Conservation (phyloP, 805 yeast species). For the Schwanniomyces pseudopolymorphus region DNA sequence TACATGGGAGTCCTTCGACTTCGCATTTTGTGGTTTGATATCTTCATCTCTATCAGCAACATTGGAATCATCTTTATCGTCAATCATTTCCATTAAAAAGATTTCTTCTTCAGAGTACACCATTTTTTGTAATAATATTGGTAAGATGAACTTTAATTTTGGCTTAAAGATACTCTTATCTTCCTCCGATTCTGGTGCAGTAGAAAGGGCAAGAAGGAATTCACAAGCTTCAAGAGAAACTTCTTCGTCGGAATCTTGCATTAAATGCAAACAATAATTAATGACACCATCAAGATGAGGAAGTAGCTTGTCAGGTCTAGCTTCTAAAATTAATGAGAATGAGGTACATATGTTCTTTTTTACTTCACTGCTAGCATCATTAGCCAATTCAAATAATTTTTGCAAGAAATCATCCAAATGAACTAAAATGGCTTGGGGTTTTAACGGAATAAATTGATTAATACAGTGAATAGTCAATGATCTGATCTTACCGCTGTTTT, state of each 20-base stretch:
- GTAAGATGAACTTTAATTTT: slow-evolving; percentile 64
- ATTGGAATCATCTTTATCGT: slow-evolving; percentile 71
- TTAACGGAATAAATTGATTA: slow-evolving; percentile 70
- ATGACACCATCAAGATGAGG: slow-evolving; percentile 88
- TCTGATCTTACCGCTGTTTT: slow-evolving; percentile 49
- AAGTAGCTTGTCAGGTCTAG: slow-evolving; percentile 73
- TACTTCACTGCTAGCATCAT: slow-evolving; percentile 56
- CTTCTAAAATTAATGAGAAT: slow-evolving; percentile 68
- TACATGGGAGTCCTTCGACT: slow-evolving; percentile 47
- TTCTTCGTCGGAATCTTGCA: slow-evolving; percentile 56
- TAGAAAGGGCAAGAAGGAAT: slow-evolving; percentile 74
- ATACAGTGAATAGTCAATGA: slow-evolving; percentile 68
- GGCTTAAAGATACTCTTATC: slow-evolving; percentile 46
- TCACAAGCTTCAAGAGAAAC: slow-evolving; percentile 94
- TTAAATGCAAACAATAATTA: slow-evolving; percentile 76
- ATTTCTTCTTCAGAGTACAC: slow-evolving; percentile 84
- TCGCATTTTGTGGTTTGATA: slow-evolving; percentile 77
- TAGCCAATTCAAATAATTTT: slow-evolving; percentile 68
- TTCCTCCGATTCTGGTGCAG: slow-evolving; percentile 52
- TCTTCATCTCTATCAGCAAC: slow-evolving; percentile 86
- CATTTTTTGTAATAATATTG: slow-evolving; percentile 77
- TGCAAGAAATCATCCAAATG: slow-evolving; percentile 66
- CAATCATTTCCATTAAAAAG: slow-evolving; percentile 59
- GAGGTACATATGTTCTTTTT: slow-evolving; percentile 76
- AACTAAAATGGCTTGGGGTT: slow-evolving; percentile 61